These are phyloP conservation scores for Yamadazyma taylorii DNA, from an alignment of 1,139 yeast genomes.

Conservation along the genomic window DNA sequence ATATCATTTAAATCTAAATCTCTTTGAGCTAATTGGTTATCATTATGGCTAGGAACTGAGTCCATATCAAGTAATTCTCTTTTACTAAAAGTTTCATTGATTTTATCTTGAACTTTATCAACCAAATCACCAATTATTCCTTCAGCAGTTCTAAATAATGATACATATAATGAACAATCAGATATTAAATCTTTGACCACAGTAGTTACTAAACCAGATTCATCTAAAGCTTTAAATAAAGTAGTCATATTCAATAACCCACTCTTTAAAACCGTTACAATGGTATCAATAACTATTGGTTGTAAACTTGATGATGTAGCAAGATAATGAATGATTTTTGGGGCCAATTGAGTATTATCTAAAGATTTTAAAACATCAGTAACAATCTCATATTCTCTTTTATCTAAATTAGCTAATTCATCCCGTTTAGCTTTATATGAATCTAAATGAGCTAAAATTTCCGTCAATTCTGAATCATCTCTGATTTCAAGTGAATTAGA, in stretches of 20 bases:
- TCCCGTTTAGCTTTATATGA: conserved; percentile 32
- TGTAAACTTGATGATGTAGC: conserved; percentile 35
- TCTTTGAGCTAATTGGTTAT: conserved; percentile 7
- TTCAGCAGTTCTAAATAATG: conserved; percentile 36
- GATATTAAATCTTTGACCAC: conserved; percentile 40
- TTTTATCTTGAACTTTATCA: conserved; percentile 24
- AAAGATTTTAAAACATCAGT: conserved; percentile 43
- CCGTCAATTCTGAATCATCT: conserved; percentile 21
- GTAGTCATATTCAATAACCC: conserved; percentile 34
- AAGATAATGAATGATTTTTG: conserved; percentile 35
- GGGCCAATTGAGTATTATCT: conserved; percentile 40
- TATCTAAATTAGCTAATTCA: conserved; percentile 24
- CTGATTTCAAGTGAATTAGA: conserved; percentile 6
- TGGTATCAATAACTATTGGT: conserved; percentile 35
- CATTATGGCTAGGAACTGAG: conserved; percentile 19
- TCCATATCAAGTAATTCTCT: conserved; percentile 19
- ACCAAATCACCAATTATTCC: conserved; percentile 29
- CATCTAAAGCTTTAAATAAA: conserved; percentile 39
- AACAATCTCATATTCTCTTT: conserved; percentile 39
- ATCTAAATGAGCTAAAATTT: conserved; percentile 22
- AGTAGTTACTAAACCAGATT: conserved; percentile 37
- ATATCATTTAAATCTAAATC: conserved; percentile 18
- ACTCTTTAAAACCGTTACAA: conserved; percentile 33
- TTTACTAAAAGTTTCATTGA: conserved; percentile 17
- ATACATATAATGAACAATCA: conserved; percentile 42